These are phyloP conservation scores for Beta macrorhiza DNA, from an alignment of 179 eudicot genomes.

Conservation along the genomic window DNA sequence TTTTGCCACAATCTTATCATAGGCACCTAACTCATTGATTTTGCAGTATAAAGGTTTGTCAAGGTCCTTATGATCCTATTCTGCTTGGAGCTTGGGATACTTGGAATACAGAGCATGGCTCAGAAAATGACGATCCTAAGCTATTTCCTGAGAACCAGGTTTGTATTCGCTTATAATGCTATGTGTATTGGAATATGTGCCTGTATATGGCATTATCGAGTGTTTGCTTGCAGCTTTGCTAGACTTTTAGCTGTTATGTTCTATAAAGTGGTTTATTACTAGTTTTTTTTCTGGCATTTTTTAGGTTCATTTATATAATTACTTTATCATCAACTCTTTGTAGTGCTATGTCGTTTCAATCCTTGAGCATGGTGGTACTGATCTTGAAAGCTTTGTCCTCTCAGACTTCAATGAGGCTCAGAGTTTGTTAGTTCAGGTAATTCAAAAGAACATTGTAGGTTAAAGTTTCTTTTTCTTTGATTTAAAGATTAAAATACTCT, in stretches of 20 bases:
- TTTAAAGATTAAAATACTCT: slow-evolving; percentile 6
- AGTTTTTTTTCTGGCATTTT: not conserved
- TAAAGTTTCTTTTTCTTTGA: not conserved
- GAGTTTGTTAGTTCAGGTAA: slow-evolving; percentile 84
- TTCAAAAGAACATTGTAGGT: not conserved
- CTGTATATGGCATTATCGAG: not conserved
- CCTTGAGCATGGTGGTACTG: slow-evolving; percentile 88
- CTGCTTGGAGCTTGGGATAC: slow-evolving; percentile 83
- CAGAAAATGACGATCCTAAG: slow-evolving; percentile 91
- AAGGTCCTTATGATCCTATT: slow-evolving; percentile 77
- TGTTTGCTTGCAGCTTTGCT: slow-evolving; percentile 8
- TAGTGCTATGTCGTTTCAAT: slow-evolving; percentile 83
- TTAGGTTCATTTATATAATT: not conserved
- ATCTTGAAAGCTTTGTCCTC: slow-evolving; percentile 95
- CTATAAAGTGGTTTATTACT: not conserved
- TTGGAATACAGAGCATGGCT: slow-evolving; percentile 73
- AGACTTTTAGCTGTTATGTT: not conserved
- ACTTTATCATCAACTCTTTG: slow-evolving; percentile 19
- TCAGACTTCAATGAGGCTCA: slow-evolving; percentile 73
- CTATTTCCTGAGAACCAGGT: slow-evolving; percentile 83
- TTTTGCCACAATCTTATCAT: slow-evolving; percentile 16
- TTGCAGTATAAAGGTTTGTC: slow-evolving; percentile 74
- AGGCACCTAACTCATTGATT: not conserved
- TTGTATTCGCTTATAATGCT: slow-evolving; percentile 8
- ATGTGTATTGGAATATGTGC: not conserved